Conservation (phyloP, 495 filamentous ascomycete species). For the Bacidia rubella region DNA sequence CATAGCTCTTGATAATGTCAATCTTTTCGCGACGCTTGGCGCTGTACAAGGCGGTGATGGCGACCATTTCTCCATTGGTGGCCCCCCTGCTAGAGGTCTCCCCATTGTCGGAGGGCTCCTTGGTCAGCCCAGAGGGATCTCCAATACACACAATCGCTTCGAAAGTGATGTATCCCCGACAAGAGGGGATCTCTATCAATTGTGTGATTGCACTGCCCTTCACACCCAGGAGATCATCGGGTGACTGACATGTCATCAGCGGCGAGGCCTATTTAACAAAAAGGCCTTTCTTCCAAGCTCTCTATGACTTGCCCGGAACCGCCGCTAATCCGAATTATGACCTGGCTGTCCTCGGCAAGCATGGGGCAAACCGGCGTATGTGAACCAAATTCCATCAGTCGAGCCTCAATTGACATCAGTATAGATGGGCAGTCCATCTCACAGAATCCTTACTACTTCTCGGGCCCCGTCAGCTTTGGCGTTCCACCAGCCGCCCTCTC, state of each 20-base stretch:
- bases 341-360: slow-evolving; percentile 14
- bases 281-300: slow-evolving; percentile 20
- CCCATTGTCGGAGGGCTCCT: slow-evolving; percentile 8
- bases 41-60: slow-evolving; percentile 14
- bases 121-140: slow-evolving; percentile 15
- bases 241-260: too few relatives aligned
- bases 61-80: slow-evolving; percentile 15
- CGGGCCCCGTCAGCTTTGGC: slow-evolving; percentile 36
- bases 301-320: slow-evolving; percentile 21
- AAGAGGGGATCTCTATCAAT: slow-evolving; percentile 34
- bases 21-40: slow-evolving; percentile 19
- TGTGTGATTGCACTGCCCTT: too few relatives aligned
- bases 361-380: slow-evolving; percentile 18
- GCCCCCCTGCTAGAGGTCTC: slow-evolving; percentile 7
- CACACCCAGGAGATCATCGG: too few relatives aligned
- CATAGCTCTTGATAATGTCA: slow-evolving; percentile 11
- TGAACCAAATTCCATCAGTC: too few relatives aligned
- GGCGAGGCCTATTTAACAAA: slow-evolving; percentile 23
- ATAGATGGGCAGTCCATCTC: slow-evolving; percentile 21
- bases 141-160: slow-evolving; percentile 20
- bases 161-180: slow-evolving; percentile 32
- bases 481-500: slow-evolving; percentile 36
- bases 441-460: slow-evolving; percentile 27
- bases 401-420: too few relatives aligned
- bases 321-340: slow-evolving; percentile 12